Evolutionary conservation across 2,329 filamentous ascomycete species (phyloP).

Genomic region (Diplodia seriata): DNA sequence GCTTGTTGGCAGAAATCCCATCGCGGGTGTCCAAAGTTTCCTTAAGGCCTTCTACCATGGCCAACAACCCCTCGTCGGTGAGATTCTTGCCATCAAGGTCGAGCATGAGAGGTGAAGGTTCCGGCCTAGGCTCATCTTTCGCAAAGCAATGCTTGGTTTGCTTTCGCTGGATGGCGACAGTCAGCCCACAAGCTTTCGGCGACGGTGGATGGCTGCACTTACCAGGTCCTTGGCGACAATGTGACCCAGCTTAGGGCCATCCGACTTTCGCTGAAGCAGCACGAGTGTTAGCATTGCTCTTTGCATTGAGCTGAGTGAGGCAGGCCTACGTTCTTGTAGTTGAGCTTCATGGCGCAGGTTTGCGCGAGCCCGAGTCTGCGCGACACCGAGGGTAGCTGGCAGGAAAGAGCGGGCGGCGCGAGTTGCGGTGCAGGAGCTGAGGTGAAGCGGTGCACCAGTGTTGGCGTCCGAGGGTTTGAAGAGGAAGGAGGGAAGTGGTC

Average conservation of each 20-base stretch:
- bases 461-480: background rate
- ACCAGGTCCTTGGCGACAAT: constrained; percentile 55
- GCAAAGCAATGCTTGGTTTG: constrained; percentile 39
- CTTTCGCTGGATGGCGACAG: constrained; percentile 39
- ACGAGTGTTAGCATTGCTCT: background rate
- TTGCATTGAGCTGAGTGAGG: background rate
- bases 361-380: constrained; percentile 1
- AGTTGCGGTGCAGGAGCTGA: constrained; percentile 8
- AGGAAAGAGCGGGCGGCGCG: background rate
- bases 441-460: background rate
- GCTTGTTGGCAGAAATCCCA: constrained; percentile 42
- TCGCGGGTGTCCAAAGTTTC: constrained; percentile 46
- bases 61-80: constrained; percentile 54
- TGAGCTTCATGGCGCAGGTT: constrained; percentile 41
- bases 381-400: background rate
- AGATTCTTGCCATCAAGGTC: constrained; percentile 54
- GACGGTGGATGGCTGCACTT: constrained; percentile 37
- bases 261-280: constrained; percentile 50
- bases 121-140: constrained; percentile 43
- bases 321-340: constrained; percentile 49
- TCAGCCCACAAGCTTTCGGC: constrained; percentile 38
- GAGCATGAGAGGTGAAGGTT: constrained; percentile 49
- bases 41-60: constrained; percentile 53
- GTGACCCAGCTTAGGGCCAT: constrained; percentile 54
- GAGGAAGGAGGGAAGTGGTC: constrained; percentile 1